These are phyloP conservation scores for Citrus reticulata DNA, from an alignment of 345 rosid species.

Conservation along the genomic window DNA sequence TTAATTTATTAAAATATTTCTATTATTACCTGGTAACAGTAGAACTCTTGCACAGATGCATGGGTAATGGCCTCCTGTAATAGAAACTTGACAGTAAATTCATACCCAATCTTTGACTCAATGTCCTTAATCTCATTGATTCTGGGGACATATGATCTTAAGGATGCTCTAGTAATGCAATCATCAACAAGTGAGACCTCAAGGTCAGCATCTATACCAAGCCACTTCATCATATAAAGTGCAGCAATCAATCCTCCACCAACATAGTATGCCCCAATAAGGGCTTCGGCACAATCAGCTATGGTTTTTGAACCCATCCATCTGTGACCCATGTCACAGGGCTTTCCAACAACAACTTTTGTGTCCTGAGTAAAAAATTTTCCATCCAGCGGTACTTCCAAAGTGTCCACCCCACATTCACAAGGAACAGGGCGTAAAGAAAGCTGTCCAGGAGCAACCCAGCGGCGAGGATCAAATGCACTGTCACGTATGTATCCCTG, in stretches of 20 bases:
- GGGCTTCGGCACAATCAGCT: conserved; percentile 83
- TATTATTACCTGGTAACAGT: conserved; percentile 63
- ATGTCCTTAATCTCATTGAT: conserved; percentile 39
- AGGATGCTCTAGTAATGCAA: conserved; percentile 48
- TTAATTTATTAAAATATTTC: neutral
- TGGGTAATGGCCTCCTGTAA: conserved; percentile 84
- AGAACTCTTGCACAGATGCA: conserved; percentile 46
- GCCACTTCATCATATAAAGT: conserved; percentile 73
- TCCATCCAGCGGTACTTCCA: conserved; percentile 68
- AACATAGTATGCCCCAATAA: conserved; percentile 74
- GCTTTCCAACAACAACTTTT: conserved; percentile 46
- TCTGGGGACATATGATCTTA: conserved; percentile 41
- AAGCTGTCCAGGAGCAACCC: conserved; percentile 88
- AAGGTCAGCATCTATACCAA: conserved; percentile 55
- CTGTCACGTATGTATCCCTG: conserved; percentile 75
- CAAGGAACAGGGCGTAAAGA: conserved; percentile 55
- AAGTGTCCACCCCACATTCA: conserved; percentile 55
- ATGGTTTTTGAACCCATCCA: conserved; percentile 84
- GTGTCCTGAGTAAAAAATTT: conserved; percentile 50
- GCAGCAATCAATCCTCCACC: conserved; percentile 68
- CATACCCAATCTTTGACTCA: conserved; percentile 62
- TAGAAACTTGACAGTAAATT: conserved; percentile 60
- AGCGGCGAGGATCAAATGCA: conserved; percentile 83
- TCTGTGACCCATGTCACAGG: conserved; percentile 80
- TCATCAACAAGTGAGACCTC: conserved; percentile 38